These are phyloP conservation scores for Euphorbia lathyris DNA, from an alignment of 345 rosid genomes.

Conservation along the genomic window DNA sequence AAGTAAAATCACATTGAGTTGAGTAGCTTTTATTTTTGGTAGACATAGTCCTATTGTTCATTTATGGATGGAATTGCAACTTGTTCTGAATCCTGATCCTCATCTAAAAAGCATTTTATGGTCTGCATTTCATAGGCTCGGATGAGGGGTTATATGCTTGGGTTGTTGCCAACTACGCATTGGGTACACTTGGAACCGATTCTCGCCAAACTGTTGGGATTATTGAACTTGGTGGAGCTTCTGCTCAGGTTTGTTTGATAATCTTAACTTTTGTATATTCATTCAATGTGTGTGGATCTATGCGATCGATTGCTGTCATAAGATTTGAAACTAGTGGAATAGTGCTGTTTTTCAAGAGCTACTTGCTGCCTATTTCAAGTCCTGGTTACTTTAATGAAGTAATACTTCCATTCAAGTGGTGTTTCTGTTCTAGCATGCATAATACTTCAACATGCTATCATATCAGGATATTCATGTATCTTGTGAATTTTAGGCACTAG, in stretches of 20 bases:
- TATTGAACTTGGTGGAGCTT: slow-evolving; percentile 97
- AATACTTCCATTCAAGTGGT: background rate
- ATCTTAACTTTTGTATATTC: background rate
- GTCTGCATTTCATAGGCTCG: slow-evolving; percentile 53
- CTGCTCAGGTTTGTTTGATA: slow-evolving; percentile 66
- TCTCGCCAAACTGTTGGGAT: slow-evolving; percentile 77
- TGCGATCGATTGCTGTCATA: background rate
- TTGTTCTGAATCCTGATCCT: background rate
- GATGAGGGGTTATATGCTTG: slow-evolving; percentile 97
- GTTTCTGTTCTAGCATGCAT: background rate
- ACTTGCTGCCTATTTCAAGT: background rate
- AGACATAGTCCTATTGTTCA: background rate
- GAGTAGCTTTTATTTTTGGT: background rate
- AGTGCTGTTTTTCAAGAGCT: slow-evolving; percentile 3
- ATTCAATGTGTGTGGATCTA: background rate
- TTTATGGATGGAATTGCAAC: background rate
- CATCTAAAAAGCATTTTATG: background rate
- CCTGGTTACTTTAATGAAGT: background rate
- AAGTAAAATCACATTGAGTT: background rate
- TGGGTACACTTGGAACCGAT: slow-evolving; percentile 75
- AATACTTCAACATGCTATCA: background rate
- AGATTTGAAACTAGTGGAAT: background rate
- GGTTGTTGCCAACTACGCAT: slow-evolving; percentile 84
- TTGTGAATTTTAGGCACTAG: background rate
- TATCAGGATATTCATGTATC: background rate